Base-by-base conservation (phyloP, 2,329 filamentous ascomycete species). In the Boeremia lycopersici region DNA sequence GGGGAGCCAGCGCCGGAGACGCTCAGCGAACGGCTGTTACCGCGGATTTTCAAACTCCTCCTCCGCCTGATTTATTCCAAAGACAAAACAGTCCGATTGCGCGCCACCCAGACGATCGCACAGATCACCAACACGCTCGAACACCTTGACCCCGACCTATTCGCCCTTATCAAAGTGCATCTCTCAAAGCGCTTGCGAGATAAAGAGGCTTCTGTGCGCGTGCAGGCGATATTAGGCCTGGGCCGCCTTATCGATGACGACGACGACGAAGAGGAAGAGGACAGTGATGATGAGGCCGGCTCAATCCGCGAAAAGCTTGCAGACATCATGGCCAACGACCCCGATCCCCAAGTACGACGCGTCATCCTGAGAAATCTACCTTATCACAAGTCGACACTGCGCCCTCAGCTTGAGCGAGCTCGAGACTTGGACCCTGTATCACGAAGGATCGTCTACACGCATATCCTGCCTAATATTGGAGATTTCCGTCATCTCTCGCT, bases 401-500 rank as follows among this genome's bases (percentile, higher is more conserved):
- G 91, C 7, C 96, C 89, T 68, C 84, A 99, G 3, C 83, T 99
- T 10, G 95, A 99, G 76, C 84, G 95, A 61, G 93, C 95, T 13
- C 84, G 95, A 70, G 95, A 99, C 71, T 84, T 92, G 53, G 95
- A 99, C 73, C 84, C 90, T 3, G 84, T 87, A 6, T 98, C 93
- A 4, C 84, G 95, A 56, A 84, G 93, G 56, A 89, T 91, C 9
- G 83, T 99, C 2, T 99, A 98, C 72, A 89, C 93, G 1, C 86
- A 90, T 31, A 81, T 99, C 6, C 80, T 99, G 5, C 95, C 95
- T 1, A 89, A 89, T 0, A 80, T 99, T 0, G 95, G 93, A 11
- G 95, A 99, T 76, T 99, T 99, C 76, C 86, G 95, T 48, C 91
- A 97, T 76, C 79, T 99, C 47, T 96, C 92, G 10, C 82, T 99